Conservation (phyloP, 495 filamentous ascomycete genomes). For the Aspergillus heteromorphus region DNA sequence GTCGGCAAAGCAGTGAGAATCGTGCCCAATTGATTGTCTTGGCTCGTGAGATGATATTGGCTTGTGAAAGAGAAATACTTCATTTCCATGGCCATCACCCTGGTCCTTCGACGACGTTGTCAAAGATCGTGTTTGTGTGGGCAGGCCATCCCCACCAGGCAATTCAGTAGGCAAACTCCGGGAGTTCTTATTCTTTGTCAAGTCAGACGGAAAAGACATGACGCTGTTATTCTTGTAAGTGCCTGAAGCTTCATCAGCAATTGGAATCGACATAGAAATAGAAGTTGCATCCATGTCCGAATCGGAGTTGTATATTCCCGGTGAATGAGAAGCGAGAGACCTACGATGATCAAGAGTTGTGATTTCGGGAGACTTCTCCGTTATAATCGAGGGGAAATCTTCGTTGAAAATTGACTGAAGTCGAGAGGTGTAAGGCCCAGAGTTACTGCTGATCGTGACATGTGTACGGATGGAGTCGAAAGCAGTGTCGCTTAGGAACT, state of each 20-base stretch:
- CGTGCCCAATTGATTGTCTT: constrained; percentile 1
- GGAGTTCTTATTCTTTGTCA: constrained; percentile 24
- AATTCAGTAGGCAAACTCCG: constrained; percentile 30
- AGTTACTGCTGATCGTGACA: constrained; percentile 55
- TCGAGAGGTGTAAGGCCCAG: constrained; percentile 49
- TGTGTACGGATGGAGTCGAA: constrained; percentile 88
- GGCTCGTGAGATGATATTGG: not conserved
- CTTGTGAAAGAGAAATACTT: not conserved
- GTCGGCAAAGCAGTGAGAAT: constrained; percentile 2
- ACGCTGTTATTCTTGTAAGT: constrained; percentile 13
- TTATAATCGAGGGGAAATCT: constrained; percentile 54
- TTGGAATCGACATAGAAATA: constrained; percentile 24
- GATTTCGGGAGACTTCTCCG: constrained; percentile 54
- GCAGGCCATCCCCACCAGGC: constrained; percentile 21
- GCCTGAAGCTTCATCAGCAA: constrained; percentile 14
- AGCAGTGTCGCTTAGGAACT: constrained; percentile 81
- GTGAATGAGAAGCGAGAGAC: constrained; percentile 29
- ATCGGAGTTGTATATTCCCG: constrained; percentile 21
- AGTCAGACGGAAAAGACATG: constrained; percentile 24
- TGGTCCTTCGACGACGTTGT: not conserved
- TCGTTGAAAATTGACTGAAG: constrained; percentile 89
- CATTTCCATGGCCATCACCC: not conserved
- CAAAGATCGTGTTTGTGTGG: not conserved
- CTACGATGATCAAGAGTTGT: constrained; percentile 44
- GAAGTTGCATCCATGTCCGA: not conserved